Evolutionary conservation across 2,329 filamentous ascomycete genomes (phyloP).

Genomic region (Arthrobotrys iridis): DNA sequence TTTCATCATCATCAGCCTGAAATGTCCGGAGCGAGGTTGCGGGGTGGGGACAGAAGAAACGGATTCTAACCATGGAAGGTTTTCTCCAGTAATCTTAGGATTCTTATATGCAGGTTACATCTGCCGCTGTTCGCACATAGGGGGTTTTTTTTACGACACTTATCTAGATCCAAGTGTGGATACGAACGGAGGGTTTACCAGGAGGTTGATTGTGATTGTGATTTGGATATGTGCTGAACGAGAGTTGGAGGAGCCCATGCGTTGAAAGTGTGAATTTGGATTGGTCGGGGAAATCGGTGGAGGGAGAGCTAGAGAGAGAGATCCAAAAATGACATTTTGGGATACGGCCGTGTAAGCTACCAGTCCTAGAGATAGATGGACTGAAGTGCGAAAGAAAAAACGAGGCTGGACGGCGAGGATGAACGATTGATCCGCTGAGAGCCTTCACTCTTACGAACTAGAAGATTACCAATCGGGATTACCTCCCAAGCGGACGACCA

Average conservation of each 20-base stretch:
- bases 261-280: slow-evolving; percentile 36
- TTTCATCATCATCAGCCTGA: slow-evolving; percentile 2
- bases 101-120: background rate
- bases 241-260: slow-evolving; percentile 50
- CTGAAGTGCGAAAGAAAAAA: no score
- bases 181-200: slow-evolving; percentile 1
- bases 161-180: slow-evolving; percentile 1
- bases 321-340: no score
- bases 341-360: no score
- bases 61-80: background rate
- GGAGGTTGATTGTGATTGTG: slow-evolving; percentile 1
- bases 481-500: background rate
- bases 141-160: background rate
- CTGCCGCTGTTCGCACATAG: background rate
- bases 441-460: background rate
- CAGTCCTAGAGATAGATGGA: no score
- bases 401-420: slow-evolving; percentile 13
- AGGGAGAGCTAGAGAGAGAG: background rate
- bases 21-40: background rate
- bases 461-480: slow-evolving; percentile 44
- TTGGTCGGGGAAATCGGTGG: slow-evolving; percentile 20
- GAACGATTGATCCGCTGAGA: background rate
- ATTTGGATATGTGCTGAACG: slow-evolving; percentile 3
- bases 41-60: background rate
- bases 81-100: background rate